These are phyloP conservation scores for Conringia planisiliqua DNA, from an alignment of 345 rosid genomes.

Conservation along the genomic window DNA sequence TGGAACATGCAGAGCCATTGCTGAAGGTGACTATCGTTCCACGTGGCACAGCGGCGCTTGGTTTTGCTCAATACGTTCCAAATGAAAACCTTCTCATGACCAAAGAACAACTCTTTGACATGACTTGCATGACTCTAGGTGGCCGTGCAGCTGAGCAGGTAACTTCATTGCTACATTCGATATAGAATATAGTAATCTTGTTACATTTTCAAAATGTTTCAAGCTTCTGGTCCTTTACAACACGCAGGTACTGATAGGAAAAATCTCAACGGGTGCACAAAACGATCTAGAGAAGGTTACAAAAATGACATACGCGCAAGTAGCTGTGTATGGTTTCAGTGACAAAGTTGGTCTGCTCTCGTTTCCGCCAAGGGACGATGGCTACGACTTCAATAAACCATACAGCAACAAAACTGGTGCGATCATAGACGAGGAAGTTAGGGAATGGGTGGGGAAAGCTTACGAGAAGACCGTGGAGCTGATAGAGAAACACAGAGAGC, in stretches of 20 bases:
- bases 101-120: conserved; percentile 90
- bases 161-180: not conserved
- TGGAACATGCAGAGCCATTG: conserved; percentile 97
- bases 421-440: conserved; percentile 74
- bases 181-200: not conserved
- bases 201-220: not conserved
- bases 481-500: conserved; percentile 71
- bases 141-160: conserved; percentile 99
- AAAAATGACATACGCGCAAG: conserved; percentile 93
- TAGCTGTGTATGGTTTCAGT: conserved; percentile 93
- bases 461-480: conserved; percentile 57
- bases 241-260: conserved; percentile 78
- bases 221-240: not conserved
- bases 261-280: conserved; percentile 91
- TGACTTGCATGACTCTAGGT: conserved; percentile 98
- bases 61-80: conserved; percentile 96
- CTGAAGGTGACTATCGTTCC: conserved; percentile 96
- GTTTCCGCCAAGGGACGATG: conserved; percentile 78
- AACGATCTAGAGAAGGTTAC: conserved; percentile 97
- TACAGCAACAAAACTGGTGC: conserved; percentile 92
- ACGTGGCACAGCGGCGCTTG: conserved; percentile 94
- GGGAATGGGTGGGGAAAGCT: conserved; percentile 88
- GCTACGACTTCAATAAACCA: conserved; percentile 71
- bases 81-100: conserved; percentile 95
- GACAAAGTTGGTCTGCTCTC: conserved; percentile 96